Evolutionary conservation across 345 rosid species (phyloP), one percentile per base, ranked within the genome.

Genomic region (Turnera subulata): DNA sequence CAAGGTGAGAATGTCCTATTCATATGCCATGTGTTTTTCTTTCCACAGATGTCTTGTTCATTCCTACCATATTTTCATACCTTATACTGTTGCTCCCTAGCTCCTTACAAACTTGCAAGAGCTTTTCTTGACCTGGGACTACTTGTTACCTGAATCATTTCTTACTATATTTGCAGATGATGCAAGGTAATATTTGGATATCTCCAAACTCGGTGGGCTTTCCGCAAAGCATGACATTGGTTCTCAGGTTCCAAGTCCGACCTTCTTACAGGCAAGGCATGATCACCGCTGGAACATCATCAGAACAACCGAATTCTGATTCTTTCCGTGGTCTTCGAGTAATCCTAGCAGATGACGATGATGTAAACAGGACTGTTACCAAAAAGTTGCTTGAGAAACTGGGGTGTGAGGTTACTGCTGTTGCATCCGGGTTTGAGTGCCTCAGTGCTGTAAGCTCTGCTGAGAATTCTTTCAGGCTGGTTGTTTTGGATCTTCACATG

Each of bases 121-220:
- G n/a, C n/a, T n/a, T n/a, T n/a, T n/a, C n/a, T n/a, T n/a, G n/a
- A n/a, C n/a, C n/a, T n/a, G n/a, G n/a, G n/a, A n/a, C n/a, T n/a
- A n/a, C n/a, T n/a, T n/a, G n/a, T n/a, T n/a, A n/a, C n/a, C n/a
- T n/a, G n/a, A n/a, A 37, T 13, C 18, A 15, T 6, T 21, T 32
- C 6, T 8, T 38, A 20, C 16, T 48, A 7, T 38, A 38, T 63
- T 1, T 48, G 70, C 83, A 93, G 99, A 82, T 93, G 97, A 89
- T 93, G 99, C 94, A 89, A 75, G 99, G 97, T 46, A 79, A 85
- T 51, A 84, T 93, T 61, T 84, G 91, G 91, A 84, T 82, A 53
- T 79, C 85, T 47, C 74, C 79, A 0, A 82, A 73, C 59, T 73
- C 91, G 15, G 69, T 64, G 15, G 97, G 96, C 56, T 72, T 79